Percentiles rank a stretch among this genome's conserved stretches.
Conservation (phyloP, 345 rosid species). For the Hibiscus syriacus region DNA sequence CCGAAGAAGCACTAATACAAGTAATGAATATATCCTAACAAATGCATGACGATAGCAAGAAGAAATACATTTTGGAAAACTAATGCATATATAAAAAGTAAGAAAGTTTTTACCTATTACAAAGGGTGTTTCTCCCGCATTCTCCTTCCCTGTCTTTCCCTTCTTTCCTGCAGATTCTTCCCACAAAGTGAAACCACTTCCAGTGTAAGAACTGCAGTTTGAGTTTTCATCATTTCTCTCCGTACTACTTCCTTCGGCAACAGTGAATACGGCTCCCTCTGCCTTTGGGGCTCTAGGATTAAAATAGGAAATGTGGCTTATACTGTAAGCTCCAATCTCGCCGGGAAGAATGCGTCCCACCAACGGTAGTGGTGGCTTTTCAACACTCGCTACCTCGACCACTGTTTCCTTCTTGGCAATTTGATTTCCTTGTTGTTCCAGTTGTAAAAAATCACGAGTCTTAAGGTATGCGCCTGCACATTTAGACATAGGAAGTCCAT, state of each 20-base stretch:
- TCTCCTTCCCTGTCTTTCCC: constrained; percentile 98
- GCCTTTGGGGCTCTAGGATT: constrained; percentile 62
- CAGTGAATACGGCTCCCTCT: constrained; percentile 41
- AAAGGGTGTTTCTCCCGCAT: constrained; percentile 37
- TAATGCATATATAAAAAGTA: not conserved
- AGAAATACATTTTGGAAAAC: no score
- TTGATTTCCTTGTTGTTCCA: constrained; percentile 45
- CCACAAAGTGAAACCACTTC: constrained; percentile 82
- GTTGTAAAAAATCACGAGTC: constrained; percentile 82
- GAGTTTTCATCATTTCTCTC: constrained; percentile 73
- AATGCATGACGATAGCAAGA: no score
- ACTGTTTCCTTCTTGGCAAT: constrained; percentile 47
- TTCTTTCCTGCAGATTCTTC: constrained; percentile 65
- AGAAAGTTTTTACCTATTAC: constrained; percentile 23
- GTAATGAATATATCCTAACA: no score
- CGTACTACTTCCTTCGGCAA: constrained; percentile 39
- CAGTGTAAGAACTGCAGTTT: constrained; percentile 73
- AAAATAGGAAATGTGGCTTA: constrained; percentile 60
- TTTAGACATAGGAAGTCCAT: not conserved
- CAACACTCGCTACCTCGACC: constrained; percentile 31
- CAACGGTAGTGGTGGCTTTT: constrained; percentile 56
- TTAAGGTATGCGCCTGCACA: constrained; percentile 45
- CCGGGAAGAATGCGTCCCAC: constrained; percentile 77
- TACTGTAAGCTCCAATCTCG: constrained; percentile 91
- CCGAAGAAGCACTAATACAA: no score